A percentile compares a stretch with the other conserved stretches of the same genome.
These are phyloP conservation scores for Blastomyces silverae DNA, from an alignment of 2,329 filamentous ascomycete genomes.

Conservation along the genomic window DNA sequence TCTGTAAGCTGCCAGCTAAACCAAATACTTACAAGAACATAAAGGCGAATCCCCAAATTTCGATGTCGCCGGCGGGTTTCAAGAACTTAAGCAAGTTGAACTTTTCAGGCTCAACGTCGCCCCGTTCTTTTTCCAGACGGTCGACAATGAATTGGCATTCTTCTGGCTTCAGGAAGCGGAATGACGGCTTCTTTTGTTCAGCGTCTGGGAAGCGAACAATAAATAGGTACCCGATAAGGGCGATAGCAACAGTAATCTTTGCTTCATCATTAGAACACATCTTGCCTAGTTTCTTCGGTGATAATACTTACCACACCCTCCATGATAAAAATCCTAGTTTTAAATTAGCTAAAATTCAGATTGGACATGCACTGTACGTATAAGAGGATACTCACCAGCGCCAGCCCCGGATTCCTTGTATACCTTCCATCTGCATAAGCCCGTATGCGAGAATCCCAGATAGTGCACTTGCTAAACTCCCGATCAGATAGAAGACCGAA, in stretches of 20 bases:
- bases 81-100: constrained; percentile 42
- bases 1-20: neutral
- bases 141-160: constrained; percentile 44
- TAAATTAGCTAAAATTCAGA: neutral
- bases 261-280: neutral
- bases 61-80: constrained; percentile 39
- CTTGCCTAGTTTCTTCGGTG: neutral
- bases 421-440: constrained; percentile 28
- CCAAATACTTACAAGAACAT: constrained; percentile 36
- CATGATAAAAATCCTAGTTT: constrained; percentile 19
- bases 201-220: constrained; percentile 19
- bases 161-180: constrained; percentile 39
- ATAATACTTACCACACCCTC: constrained; percentile 19
- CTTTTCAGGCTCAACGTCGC: constrained; percentile 41
- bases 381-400: constrained; percentile 20
- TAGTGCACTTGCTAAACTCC: constrained; percentile 38
- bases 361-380: neutral
- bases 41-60: constrained; percentile 46
- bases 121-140: constrained; percentile 44
- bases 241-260: constrained; percentile 17
- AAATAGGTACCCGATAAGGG: constrained; percentile 16
- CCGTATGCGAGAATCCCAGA: constrained; percentile 37
- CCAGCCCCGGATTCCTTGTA: constrained; percentile 26
- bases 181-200: constrained; percentile 16
- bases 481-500: constrained; percentile 43